Percentiles rank a stretch among this genome's conserved stretches.
phyloP scores from a whole-genome alignment of 306 rosid genomes.

The Quercus bicolor region DNA sequence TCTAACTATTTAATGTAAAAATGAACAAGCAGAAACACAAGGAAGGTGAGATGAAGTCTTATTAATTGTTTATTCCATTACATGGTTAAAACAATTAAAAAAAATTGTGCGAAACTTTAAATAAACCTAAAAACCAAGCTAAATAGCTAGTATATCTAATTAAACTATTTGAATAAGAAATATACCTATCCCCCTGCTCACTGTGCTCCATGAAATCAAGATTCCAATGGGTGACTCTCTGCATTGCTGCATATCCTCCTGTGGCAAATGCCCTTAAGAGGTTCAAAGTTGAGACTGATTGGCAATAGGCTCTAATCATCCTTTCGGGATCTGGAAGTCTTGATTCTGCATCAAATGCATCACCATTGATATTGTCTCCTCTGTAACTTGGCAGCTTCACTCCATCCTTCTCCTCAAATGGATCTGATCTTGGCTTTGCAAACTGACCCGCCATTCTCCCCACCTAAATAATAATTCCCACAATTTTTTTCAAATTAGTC shows the following conservation, averaged over 20 bases:
- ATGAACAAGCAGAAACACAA: not conserved
- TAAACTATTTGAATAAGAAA: not conserved
- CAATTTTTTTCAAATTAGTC: not conserved
- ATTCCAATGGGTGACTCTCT: constrained; percentile 44
- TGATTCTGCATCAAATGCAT: constrained; percentile 33
- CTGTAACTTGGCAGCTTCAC: constrained; percentile 47
- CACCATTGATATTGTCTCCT: constrained; percentile 45
- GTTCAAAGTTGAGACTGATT: constrained; percentile 40
- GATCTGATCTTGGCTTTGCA: constrained; percentile 45
- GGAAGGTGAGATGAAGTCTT: not conserved
- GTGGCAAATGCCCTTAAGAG: constrained; percentile 46
- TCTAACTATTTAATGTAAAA: not conserved
- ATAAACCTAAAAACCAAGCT: not conserved
- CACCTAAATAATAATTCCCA: constrained; percentile 20
- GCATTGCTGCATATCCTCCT: constrained; percentile 49
- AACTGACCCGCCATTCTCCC: constrained; percentile 54
- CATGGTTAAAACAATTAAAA: not conserved
- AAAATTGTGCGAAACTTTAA: not conserved
- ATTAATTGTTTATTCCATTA: not conserved
- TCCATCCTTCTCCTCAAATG: constrained; percentile 39
- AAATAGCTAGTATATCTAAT: not conserved
- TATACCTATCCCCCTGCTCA: constrained; percentile 42
- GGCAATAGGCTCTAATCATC: constrained; percentile 41
- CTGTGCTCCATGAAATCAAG: constrained; percentile 41
- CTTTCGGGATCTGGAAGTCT: constrained; percentile 41